Percentiles rank a stretch among this genome's conserved stretches.
Conservation (phyloP, 345 rosid species). For the Adansonia digitata region DNA sequence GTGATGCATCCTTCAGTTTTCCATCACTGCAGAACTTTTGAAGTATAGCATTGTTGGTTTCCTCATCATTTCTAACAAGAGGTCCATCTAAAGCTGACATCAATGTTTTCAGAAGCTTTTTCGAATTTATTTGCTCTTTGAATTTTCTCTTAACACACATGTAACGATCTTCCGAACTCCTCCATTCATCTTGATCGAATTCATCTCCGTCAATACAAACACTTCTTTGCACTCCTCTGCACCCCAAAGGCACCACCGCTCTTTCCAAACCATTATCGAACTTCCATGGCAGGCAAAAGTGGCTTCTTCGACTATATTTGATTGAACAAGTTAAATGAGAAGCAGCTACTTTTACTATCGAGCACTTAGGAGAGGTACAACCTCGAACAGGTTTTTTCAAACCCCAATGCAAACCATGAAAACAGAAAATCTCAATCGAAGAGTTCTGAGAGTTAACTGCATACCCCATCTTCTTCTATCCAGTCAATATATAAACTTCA, state of each 20-base stretch:
- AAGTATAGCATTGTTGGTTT: constrained; percentile 63
- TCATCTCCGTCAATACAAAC: constrained; percentile 35
- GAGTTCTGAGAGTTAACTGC: constrained; percentile 30
- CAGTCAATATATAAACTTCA: constrained; percentile 6
- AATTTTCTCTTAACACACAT: constrained; percentile 19
- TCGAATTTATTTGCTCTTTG: constrained; percentile 23
- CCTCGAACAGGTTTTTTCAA: constrained; percentile 21
- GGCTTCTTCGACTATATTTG: constrained; percentile 8
- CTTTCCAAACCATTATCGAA: constrained; percentile 21
- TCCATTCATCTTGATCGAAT: constrained; percentile 35
- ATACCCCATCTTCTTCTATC: constrained; percentile 37
- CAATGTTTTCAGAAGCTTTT: constrained; percentile 22
- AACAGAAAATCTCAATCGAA: constrained; percentile 28
- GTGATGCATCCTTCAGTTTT: constrained; percentile 47
- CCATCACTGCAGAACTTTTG: constrained; percentile 49
- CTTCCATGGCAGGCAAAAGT: constrained; percentile 21
- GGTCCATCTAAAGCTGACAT: constrained; percentile 35
- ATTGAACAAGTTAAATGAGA: constrained; percentile 11
- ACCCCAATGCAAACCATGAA: constrained; percentile 21
- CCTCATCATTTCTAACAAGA: constrained; percentile 46
- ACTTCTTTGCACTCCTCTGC: constrained; percentile 33
- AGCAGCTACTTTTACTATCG: constrained; percentile 9
- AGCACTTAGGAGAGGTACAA: background rate
- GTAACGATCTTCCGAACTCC: constrained; percentile 25
- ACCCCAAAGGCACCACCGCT: constrained; percentile 22